Base-by-base conservation (phyloP, 345 rosid genomes). In the Dovyalis caffra region DNA sequence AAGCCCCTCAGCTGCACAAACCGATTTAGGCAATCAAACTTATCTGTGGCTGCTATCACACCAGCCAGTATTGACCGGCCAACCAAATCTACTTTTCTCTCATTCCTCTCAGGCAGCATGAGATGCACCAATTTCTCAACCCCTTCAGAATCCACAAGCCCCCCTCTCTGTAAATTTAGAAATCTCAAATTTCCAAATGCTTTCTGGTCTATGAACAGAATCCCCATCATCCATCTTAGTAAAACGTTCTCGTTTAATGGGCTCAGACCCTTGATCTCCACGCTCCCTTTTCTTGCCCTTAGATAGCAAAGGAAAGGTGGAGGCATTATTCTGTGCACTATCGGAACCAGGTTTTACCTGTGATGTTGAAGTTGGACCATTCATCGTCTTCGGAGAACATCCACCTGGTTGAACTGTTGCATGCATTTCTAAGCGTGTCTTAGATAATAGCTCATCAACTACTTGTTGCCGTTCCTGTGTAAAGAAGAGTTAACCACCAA, bases 211-310 rank as follows among this genome's bases (percentile, higher is more conserved):
- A 16, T 75, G 72, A 80, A 81, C 87, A 73, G 88, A 84, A 83
- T 88, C 90, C 53, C 80, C 87, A 73, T 92, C 97, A 64, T 90
- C 97, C 65, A 81, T 63, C 79, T 88, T 88, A 34, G 74, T 38
- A 4, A 77, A 65, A 18, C 95, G 91, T 66, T 91, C 97, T 43
- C 98, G 86, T 80, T 89, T 92, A 3, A 84, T 79, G 38, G 89
- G 86, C 33, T 95, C 98, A 4, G 85, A 84, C 77, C 83, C 77
- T 74, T 90, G 98, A 84, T 95, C 99, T 1, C 62, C 83, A 61
- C 98, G 90, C 73, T 95, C 99, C 86, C 99, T 90, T 68, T 93
- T 93, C 86, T 92, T 95, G 49, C 98, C 98, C 84, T 93, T 93
- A 57, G 79, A 84, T 74, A 89, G 97, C 64, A 95, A 87, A 21